Percentiles rank a stretch among this genome's conserved stretches.
phyloP scores from a whole-genome alignment of 176 grass and related monocot genomes.

The Hordeum marinum region DNA sequence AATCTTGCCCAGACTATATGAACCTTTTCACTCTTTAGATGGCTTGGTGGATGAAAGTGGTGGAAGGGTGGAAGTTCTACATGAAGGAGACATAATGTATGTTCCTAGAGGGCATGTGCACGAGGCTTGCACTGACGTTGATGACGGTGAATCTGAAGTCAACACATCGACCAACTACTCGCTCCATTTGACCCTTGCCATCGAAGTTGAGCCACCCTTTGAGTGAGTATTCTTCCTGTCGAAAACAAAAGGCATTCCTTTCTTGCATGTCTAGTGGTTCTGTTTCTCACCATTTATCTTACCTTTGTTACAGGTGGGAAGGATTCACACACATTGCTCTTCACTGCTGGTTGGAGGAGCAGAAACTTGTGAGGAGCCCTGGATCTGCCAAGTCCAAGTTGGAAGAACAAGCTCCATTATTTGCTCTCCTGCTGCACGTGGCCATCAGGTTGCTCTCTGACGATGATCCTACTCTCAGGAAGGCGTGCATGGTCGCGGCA shows the following conservation, averaged over 20 bases:
- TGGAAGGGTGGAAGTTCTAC: constrained; percentile 37
- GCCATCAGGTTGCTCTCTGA: constrained; percentile 58
- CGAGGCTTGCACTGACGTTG: constrained; percentile 52
- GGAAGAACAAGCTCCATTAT: constrained; percentile 21
- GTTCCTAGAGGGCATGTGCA: constrained; percentile 84
- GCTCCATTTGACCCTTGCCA: constrained; percentile 85
- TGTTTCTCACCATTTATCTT: not conserved
- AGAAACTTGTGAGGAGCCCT: constrained; percentile 18
- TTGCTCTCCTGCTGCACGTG: constrained; percentile 58
- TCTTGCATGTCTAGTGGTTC: not conserved
- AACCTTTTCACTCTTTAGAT: constrained; percentile 48
- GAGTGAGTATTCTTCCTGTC: constrained; percentile 55
- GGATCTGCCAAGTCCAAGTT: not conserved
- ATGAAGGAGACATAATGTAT: constrained; percentile 83
- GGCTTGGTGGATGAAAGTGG: constrained; percentile 23
- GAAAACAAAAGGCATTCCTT: not conserved
- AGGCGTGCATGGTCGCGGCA: constrained; percentile 64
- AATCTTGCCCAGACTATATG: constrained; percentile 77
- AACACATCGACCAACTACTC: constrained; percentile 28
- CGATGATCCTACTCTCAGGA: constrained; percentile 40
- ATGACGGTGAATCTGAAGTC: not conserved
- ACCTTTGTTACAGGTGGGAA: constrained; percentile 65
- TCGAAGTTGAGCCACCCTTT: constrained; percentile 86
- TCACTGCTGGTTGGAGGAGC: constrained; percentile 59
- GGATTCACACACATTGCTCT: constrained; percentile 78